These are phyloP conservation scores for Kwoniella mangroviensis DNA, from an alignment of 768 basidiomycete genomes.

Conservation along the genomic window DNA sequence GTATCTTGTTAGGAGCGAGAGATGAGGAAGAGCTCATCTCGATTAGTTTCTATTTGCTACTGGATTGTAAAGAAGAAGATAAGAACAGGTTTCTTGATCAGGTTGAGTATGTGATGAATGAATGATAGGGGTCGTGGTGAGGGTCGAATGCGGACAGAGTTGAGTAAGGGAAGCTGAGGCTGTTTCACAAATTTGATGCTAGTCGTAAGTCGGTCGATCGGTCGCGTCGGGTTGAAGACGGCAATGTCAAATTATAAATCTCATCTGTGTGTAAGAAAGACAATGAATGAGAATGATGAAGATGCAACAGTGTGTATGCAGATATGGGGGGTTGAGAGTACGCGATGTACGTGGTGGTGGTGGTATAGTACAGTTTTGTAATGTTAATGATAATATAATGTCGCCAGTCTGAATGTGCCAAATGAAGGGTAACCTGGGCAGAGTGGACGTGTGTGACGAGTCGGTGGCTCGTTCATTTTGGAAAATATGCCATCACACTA, in stretches of 20 bases:
- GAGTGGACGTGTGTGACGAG: neutral
- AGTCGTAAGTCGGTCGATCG: neutral
- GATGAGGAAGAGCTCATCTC: slow-evolving; percentile 8
- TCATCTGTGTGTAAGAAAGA: neutral
- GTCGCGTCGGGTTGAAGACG: neutral
- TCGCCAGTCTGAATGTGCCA: neutral
- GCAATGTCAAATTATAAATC: neutral
- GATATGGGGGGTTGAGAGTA: neutral
- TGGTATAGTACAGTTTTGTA: neutral
- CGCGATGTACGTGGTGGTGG: neutral
- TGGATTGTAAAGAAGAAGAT: neutral
- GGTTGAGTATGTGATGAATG: neutral
- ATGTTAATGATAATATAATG: neutral
- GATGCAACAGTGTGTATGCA: neutral
- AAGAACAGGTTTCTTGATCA: neutral
- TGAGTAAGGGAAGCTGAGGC: neutral
- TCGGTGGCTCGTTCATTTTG: slow-evolving; percentile 9
- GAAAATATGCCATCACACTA: too few species aligned
- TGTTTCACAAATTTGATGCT: neutral
- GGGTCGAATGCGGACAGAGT: neutral
- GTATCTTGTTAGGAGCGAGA: slow-evolving; percentile 47
- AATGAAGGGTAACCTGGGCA: slow-evolving; percentile 2
- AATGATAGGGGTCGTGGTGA: too few species aligned
- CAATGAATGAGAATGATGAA: neutral
- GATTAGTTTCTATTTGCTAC: too few species aligned